Conservation (phyloP, 2,329 filamentous ascomycete genomes). For the Coccinonectria pachysandricola region DNA sequence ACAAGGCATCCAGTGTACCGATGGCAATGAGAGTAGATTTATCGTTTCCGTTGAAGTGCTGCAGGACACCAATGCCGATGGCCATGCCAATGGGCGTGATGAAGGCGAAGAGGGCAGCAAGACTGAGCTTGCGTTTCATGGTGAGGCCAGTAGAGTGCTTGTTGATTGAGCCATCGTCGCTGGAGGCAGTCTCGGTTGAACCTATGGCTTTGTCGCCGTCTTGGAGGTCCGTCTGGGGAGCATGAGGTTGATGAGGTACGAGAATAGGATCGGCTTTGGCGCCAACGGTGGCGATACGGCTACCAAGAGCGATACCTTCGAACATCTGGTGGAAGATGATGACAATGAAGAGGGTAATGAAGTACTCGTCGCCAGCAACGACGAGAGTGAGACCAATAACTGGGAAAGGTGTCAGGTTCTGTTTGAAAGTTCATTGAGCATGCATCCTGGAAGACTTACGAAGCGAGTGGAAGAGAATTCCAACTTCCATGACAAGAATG, state of each 20-base stretch:
- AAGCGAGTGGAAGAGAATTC: constrained; percentile 66
- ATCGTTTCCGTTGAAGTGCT: constrained; percentile 64
- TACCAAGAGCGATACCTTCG: constrained; percentile 64
- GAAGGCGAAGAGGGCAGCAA: constrained; percentile 55
- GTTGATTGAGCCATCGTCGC: constrained; percentile 5
- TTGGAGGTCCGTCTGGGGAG: constrained; percentile 14
- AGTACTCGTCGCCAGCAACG: constrained; percentile 46
- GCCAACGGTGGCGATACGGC: constrained; percentile 54
- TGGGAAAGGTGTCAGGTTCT: no score
- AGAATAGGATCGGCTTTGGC: constrained; percentile 11
- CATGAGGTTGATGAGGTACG: no score
- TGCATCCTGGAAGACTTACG: constrained; percentile 30
- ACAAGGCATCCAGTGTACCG: constrained; percentile 63
- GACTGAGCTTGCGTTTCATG: constrained; percentile 43
- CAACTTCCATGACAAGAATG: constrained; percentile 61
- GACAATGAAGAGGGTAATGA: constrained; percentile 50
- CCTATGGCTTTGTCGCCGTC: constrained; percentile 19
- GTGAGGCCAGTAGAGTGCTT: constrained; percentile 18
- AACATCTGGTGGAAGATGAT: constrained; percentile 74
- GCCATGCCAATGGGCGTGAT: constrained; percentile 73
- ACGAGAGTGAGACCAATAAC: constrained; percentile 55
- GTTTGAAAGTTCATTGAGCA: constrained; percentile 1
- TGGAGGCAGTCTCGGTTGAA: constrained; percentile 12
- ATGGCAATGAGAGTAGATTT: constrained; percentile 58
- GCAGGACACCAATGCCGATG: constrained; percentile 63